Conservation (phyloP, 2,329 filamentous ascomycete species). For the Colletotrichum magnum region DNA sequence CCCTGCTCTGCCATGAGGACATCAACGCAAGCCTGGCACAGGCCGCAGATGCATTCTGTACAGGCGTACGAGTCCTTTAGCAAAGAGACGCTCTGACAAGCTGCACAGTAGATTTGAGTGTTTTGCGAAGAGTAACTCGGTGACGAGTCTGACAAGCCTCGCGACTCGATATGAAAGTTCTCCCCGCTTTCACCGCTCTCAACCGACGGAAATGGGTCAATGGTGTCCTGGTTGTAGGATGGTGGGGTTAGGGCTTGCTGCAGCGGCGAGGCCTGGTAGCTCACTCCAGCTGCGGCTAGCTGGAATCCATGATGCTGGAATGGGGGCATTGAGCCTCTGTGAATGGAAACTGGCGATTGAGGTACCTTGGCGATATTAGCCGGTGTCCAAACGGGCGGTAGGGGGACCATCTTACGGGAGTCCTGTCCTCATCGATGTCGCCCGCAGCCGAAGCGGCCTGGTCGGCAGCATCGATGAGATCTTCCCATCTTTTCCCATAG, state of each 20-base stretch:
- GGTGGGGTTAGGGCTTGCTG: conserved; percentile 93
- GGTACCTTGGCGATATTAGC: conserved; percentile 63
- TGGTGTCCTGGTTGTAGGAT: conserved; percentile 73
- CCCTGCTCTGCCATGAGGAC: conserved; percentile 83
- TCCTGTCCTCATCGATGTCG: conserved; percentile 90
- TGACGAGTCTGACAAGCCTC: conserved; percentile 78
- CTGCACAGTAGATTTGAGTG: conserved; percentile 93
- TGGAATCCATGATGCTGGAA: conserved; percentile 73
- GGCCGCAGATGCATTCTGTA: conserved; percentile 94
- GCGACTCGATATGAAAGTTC: conserved; percentile 78
- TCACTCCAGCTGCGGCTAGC: conserved; percentile 63
- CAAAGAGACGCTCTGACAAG: conserved; percentile 82
- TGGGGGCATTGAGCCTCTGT: conserved; percentile 73
- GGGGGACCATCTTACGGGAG: conserved; percentile 74
- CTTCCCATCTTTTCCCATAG: conserved; percentile 94
- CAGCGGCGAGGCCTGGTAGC: conserved; percentile 90
- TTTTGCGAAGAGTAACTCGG: conserved; percentile 79
- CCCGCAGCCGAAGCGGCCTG: conserved; percentile 86
- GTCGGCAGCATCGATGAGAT: conserved; percentile 89
- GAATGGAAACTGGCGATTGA: conserved; percentile 75
- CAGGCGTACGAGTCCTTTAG: conserved; percentile 92
- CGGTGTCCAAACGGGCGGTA: neutral
- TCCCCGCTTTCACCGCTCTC: conserved; percentile 83
- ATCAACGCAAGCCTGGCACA: conserved; percentile 91
- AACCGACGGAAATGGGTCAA: conserved; percentile 90